phyloP scores from a whole-genome alignment of 495 filamentous ascomycete genomes.

The Xylaria sp. region DNA sequence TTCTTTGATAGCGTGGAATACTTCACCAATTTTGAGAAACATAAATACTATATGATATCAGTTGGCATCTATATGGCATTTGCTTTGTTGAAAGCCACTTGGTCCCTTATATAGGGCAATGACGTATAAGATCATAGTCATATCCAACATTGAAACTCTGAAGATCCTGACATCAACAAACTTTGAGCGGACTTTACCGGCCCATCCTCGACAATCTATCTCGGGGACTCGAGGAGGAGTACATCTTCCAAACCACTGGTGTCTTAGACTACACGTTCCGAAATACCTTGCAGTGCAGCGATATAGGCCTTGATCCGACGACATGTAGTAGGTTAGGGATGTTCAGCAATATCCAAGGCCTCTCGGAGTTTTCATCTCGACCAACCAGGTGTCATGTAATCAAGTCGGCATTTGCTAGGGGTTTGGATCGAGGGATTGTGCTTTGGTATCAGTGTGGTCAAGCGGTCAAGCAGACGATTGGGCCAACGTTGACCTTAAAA shows the following conservation, averaged over 20 bases:
- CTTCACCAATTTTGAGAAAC: background rate
- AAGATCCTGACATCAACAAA: background rate
- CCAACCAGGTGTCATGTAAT: background rate
- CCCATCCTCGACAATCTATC: background rate
- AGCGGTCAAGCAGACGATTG: background rate
- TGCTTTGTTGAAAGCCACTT: too few relatives aligned
- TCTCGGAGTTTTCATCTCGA: background rate
- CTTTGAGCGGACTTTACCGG: too few relatives aligned
- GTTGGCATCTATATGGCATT: too few relatives aligned
- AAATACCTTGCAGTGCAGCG: background rate
- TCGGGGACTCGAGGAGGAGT: background rate
- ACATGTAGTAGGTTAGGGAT: background rate
- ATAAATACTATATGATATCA: too few relatives aligned
- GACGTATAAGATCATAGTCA: too few relatives aligned
- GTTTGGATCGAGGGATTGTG: background rate
- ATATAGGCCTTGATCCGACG: background rate
- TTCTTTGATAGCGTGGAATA: background rate
- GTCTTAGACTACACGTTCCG: background rate
- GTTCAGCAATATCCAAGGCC: background rate
- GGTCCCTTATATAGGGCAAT: too few relatives aligned
- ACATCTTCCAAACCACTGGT: background rate
- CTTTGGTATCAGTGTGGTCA: background rate
- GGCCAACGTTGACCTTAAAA: background rate
- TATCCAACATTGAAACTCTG: too few relatives aligned
- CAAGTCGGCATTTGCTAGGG: background rate